A percentile compares a stretch with the other conserved stretches of the same genome.
Conservation (phyloP, 306 rosid genomes). For the Pyrus communis region DNA sequence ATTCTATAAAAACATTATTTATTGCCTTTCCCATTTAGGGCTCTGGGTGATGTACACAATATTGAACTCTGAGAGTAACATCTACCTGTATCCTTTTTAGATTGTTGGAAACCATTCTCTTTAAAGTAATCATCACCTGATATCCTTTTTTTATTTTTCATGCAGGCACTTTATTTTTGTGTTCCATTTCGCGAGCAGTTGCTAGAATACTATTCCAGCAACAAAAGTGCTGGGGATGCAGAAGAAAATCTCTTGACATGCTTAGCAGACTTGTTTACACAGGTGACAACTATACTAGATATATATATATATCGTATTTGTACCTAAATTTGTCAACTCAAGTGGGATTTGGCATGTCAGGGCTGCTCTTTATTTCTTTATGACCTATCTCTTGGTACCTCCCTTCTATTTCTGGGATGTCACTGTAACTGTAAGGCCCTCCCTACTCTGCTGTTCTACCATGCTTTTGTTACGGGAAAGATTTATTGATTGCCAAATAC, state of each 20-base stretch:
- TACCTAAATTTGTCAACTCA: background rate
- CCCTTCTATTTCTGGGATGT: background rate
- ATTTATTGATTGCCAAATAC: background rate
- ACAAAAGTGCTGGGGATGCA: conserved; percentile 55
- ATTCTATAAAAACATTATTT: background rate
- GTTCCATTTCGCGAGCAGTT: conserved; percentile 98
- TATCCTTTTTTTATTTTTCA: background rate
- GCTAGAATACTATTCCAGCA: conserved; percentile 73
- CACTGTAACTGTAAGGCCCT: background rate
- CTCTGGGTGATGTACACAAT: too few species aligned
- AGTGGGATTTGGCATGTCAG: background rate
- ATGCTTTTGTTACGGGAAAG: background rate
- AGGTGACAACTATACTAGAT: conserved; percentile 39
- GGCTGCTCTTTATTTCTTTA: background rate
- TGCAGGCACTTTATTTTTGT: conserved; percentile 95
- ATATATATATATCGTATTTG: background rate
- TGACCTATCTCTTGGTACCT: background rate
- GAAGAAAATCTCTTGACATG: conserved; percentile 98
- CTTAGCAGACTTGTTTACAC: conserved; percentile 91
- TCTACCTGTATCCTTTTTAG: background rate
- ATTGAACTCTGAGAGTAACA: too few species aligned
- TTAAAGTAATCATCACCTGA: background rate
- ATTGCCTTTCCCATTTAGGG: too few species aligned
- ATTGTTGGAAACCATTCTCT: background rate
- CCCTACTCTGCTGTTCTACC: background rate